Evolutionary conservation across 116 monocot species (phyloP).

Genomic region (Iris pallida): DNA sequence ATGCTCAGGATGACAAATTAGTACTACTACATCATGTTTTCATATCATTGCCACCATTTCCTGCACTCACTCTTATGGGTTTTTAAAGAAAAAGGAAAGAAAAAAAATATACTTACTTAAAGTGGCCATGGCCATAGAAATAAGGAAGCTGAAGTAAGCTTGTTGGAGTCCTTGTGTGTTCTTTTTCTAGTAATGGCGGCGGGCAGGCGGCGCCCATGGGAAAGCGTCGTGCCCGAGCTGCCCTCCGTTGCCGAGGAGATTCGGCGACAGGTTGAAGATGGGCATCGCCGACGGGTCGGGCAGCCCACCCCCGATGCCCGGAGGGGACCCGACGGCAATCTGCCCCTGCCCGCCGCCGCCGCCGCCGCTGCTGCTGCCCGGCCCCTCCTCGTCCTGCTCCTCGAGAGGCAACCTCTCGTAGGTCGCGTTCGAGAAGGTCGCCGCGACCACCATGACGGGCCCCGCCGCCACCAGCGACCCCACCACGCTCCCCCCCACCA

Average conservation of each 20-base stretch:
- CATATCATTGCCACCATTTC: too few species aligned
- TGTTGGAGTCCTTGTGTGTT: not conserved
- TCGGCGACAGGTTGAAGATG: slow-evolving; percentile 32
- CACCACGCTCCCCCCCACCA: slow-evolving; percentile 64
- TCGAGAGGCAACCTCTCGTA: slow-evolving; percentile 59
- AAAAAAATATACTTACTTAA: too few species aligned
- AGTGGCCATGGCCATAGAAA: too few species aligned
- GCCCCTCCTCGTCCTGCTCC: slow-evolving; percentile 40
- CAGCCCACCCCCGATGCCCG: slow-evolving; percentile 10
- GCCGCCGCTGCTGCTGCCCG: slow-evolving; percentile 9
- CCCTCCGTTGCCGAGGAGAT: slow-evolving; percentile 21
- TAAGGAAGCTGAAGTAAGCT: too few species aligned
- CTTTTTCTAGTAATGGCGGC: slow-evolving; percentile 25
- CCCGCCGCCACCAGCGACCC: slow-evolving; percentile 61
- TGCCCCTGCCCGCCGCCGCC: slow-evolving; percentile 9
- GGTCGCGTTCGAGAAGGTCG: slow-evolving; percentile 60
- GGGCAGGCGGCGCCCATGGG: slow-evolving; percentile 32
- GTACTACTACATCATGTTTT: too few species aligned
- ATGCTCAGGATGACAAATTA: too few species aligned
- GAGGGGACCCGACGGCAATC: slow-evolving; percentile 14
- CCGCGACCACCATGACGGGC: slow-evolving; percentile 62
- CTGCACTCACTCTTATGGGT: too few species aligned
- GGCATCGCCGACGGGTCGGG: slow-evolving; percentile 38
- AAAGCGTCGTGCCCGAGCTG: slow-evolving; percentile 41
- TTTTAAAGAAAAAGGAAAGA: too few species aligned